phyloP scores from a whole-genome alignment of 352 stramenopile species.

The Pythium guiyangense region DNA sequence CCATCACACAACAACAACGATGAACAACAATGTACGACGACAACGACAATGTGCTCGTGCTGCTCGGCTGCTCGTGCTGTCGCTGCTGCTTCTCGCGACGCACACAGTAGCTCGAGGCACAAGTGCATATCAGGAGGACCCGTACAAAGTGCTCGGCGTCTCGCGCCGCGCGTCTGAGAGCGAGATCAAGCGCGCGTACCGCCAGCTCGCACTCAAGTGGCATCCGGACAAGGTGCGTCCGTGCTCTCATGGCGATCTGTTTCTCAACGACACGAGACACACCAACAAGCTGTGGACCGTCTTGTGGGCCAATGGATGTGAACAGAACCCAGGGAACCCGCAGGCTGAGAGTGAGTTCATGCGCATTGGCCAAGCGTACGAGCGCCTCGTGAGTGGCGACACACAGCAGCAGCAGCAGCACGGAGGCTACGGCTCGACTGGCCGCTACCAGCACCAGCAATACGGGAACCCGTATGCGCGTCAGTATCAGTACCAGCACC shows the following conservation, averaged over 20 bases:
- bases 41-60: no score
- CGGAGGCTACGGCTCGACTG: slow-evolving; percentile 6
- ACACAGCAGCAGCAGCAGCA: slow-evolving; percentile 9
- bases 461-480: slow-evolving; percentile 10
- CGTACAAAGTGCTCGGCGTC: slow-evolving; percentile 69
- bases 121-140: slow-evolving; percentile 42
- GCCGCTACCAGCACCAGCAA: slow-evolving; percentile 10
- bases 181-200: slow-evolving; percentile 85
- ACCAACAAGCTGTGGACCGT: neutral
- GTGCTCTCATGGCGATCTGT: slow-evolving; percentile 20
- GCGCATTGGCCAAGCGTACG: slow-evolving; percentile 69
- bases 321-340: slow-evolving; percentile 54
- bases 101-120: neutral
- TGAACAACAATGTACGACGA: no score
- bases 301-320: neutral
- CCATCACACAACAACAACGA: neutral
- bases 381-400: slow-evolving; percentile 40
- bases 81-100: slow-evolving; percentile 15
- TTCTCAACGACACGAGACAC: neutral
- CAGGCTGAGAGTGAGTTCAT: slow-evolving; percentile 73
- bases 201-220: slow-evolving; percentile 83
- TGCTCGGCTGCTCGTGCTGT: slow-evolving; percentile 6
- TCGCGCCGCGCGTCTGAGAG: slow-evolving; percentile 51
- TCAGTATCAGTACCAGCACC: slow-evolving; percentile 35
- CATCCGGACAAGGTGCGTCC: slow-evolving; percentile 86